These are phyloP conservation scores for Globisporangium nagaii DNA, from an alignment of 352 stramenopile genomes.

Conservation along the genomic window DNA sequence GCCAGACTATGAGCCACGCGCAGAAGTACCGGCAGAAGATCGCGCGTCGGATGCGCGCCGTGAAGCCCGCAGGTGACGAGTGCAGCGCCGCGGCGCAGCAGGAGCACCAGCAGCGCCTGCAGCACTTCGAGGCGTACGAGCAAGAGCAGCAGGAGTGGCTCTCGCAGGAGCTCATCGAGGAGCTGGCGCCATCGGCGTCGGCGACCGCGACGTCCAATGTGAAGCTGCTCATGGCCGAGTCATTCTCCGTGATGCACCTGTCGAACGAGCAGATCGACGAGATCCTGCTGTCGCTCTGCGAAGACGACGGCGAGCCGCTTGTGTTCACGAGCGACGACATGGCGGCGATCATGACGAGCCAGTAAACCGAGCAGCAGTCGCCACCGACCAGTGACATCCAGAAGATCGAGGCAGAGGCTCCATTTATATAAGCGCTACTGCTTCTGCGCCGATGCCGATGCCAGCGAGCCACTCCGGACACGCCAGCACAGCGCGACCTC, in stretches of 20 bases:
- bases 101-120: neutral
- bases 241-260: neutral
- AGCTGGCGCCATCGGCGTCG: neutral
- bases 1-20: slow-evolving; percentile 52
- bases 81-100: no score
- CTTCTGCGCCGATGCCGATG: no score
- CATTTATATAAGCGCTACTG: no score
- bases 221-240: neutral
- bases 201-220: neutral
- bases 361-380: neutral
- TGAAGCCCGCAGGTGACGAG: no score
- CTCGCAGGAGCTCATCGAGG: neutral
- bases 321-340: slow-evolving; percentile 3
- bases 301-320: neutral
- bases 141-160: neutral
- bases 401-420: no score
- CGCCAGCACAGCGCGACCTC: no score
- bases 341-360: neutral
- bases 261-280: slow-evolving; percentile 8
- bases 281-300: slow-evolving; percentile 4
- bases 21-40: slow-evolving; percentile 59
- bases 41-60: no score
- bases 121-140: no score
- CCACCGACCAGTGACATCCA: no score
- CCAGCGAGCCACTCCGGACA: neutral